phyloP scores from a whole-genome alignment of 176 grass and related monocot species.

The Leersia perrieri region DNA sequence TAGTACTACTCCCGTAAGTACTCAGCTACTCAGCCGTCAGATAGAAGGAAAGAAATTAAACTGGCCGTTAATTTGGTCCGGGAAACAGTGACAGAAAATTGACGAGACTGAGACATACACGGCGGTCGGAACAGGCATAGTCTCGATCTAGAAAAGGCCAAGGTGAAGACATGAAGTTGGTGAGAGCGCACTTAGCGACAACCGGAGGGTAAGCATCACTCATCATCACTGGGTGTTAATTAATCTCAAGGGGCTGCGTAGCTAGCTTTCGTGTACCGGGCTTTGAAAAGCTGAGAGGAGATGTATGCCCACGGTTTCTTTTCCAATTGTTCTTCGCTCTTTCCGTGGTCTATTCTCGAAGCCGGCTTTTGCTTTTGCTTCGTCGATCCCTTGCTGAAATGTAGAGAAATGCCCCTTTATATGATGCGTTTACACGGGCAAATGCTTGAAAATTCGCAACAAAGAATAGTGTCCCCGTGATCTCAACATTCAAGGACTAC shows the following conservation, averaged over 20 bases:
- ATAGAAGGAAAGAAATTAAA: neutral
- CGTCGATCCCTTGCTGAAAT: neutral
- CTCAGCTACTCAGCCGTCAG: neutral
- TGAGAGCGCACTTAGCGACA: neutral
- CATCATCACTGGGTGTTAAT: neutral
- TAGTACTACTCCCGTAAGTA: too few relatives aligned
- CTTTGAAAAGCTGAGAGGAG: neutral
- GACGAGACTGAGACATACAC: neutral
- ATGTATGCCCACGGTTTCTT: neutral
- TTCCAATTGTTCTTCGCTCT: neutral
- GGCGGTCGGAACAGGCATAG: neutral
- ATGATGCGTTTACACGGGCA: neutral
- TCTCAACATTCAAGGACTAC: neutral
- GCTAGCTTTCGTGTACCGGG: neutral
- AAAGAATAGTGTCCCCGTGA: neutral
- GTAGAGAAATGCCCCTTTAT: neutral
- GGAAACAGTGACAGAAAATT: neutral
- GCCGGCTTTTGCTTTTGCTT: neutral
- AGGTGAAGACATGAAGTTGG: neutral
- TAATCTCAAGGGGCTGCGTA: neutral
- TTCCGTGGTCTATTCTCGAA: slow-evolving; percentile 2
- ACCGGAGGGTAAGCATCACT: neutral
- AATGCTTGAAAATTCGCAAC: neutral
- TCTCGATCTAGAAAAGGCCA: neutral
- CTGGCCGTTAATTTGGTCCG: neutral